Evolutionary conservation across 2,329 filamentous ascomycete species (phyloP).

Genomic region (Verticillium isaacii): DNA sequence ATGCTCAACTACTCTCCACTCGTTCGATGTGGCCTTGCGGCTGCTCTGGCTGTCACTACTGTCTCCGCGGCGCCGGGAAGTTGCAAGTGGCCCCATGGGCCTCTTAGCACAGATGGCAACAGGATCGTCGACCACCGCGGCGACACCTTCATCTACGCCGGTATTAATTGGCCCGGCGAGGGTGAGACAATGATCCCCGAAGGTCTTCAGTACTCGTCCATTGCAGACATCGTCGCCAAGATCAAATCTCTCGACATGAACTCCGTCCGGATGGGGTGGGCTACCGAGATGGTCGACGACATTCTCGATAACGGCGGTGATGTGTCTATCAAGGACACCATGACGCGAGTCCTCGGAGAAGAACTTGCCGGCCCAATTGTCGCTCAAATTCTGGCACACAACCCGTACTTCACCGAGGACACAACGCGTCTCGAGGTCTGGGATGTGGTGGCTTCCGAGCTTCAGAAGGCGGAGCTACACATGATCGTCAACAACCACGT

Average conservation of each 20-base stretch:
- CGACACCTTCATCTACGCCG: constrained; percentile 43
- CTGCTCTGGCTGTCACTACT: constrained; percentile 1
- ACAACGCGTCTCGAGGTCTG: constrained; percentile 52
- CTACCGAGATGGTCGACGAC: constrained; percentile 60
- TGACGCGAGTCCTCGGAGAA: constrained; percentile 40
- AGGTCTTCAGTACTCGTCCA: constrained; percentile 57
- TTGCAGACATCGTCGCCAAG: constrained; percentile 47
- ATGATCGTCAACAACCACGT: constrained; percentile 27
- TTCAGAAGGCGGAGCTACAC: constrained; percentile 11
- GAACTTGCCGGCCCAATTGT: constrained; percentile 48
- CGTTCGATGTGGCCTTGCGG: too few species aligned
- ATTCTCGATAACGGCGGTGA: constrained; percentile 47
- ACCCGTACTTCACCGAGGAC: constrained; percentile 47
- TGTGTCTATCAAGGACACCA: constrained; percentile 38
- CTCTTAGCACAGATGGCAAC: constrained; percentile 33
- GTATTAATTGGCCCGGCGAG: constrained; percentile 58
- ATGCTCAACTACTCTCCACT: too few species aligned
- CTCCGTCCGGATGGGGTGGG: constrained; percentile 57
- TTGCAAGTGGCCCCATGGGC: constrained; percentile 34
- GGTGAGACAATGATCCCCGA: constrained; percentile 62
- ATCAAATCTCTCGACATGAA: constrained; percentile 60
- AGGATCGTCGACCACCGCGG: constrained; percentile 37
- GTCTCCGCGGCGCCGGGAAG: constrained; percentile 1
- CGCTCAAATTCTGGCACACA: constrained; percentile 47
- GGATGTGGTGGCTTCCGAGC: constrained; percentile 48